Percentiles rank a stretch among this genome's conserved stretches.
These are phyloP conservation scores for Linum tenue DNA, from an alignment of 345 rosid species.

Conservation along the genomic window DNA sequence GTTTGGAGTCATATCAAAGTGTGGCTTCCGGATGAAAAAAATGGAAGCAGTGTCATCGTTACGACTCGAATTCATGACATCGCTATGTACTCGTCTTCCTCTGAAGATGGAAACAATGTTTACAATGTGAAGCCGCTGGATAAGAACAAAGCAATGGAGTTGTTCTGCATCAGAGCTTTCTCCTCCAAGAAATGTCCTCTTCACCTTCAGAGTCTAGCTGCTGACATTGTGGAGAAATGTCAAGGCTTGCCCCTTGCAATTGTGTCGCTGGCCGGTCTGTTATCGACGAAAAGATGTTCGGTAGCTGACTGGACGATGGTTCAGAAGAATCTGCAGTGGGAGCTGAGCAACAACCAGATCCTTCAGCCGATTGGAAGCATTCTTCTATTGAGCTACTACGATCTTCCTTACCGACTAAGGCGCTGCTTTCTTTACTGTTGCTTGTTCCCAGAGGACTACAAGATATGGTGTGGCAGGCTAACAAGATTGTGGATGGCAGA, in stretches of 20 bases:
- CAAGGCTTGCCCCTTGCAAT: constrained; percentile 14
- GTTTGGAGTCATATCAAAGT: constrained; percentile 5
- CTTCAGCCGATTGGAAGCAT: constrained; percentile 8
- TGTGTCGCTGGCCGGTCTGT: constrained; percentile 12
- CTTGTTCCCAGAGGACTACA: constrained; percentile 23
- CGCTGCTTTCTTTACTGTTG: constrained; percentile 19
- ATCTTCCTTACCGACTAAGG: constrained; percentile 17
- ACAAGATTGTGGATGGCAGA: constrained; percentile 31
- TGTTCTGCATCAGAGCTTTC: constrained; percentile 16
- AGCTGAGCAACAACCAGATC: constrained; percentile 12
- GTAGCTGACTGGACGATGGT: constrained; percentile 16
- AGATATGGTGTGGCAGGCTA: constrained; percentile 20
- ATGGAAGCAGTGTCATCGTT: constrained; percentile 11
- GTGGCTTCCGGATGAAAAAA: constrained; percentile 9
- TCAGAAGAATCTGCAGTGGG: constrained; percentile 9
- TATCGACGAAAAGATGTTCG: constrained; percentile 10
- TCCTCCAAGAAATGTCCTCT: neutral
- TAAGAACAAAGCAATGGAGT: constrained; percentile 10
- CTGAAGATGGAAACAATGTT: neutral
- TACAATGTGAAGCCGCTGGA: constrained; percentile 7
- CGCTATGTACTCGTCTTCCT: neutral
- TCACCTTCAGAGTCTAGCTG: constrained; percentile 4
- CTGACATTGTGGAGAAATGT: constrained; percentile 9
- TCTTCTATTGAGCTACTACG: constrained; percentile 12
- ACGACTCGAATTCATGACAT: constrained; percentile 19